Evolutionary conservation across 2,329 filamentous ascomycete genomes (phyloP), one percentile per base, ranked within the genome.

Genomic region (Neurospora sp.): DNA sequence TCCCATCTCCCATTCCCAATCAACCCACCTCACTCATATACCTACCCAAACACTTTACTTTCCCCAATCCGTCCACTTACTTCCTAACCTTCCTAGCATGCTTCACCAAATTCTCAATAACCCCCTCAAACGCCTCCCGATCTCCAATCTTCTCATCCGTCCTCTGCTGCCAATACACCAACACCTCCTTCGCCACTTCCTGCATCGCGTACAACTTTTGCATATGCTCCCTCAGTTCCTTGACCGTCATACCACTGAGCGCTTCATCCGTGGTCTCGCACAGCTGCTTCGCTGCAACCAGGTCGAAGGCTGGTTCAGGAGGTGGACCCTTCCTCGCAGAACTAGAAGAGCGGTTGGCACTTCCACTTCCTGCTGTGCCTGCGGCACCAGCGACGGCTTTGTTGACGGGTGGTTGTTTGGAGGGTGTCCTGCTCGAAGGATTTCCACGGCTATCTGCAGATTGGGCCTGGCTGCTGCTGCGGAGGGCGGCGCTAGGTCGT

Each of bases 41-140:
- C 28, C 28, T 28, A 28, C 28, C 28, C 28, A 33, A 33, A 33
- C 28, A 33, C 1, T 33, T 33, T 33, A 19, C 5, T 6, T 33
- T 4, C 28, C 28, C 28, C 11, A 6, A 19, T 67, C 70, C 28
- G 28, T 28, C 3, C 28, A 28, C 28, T 28, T 28, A 93, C 81
- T 94, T 96, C 78, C 93, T 87, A 70, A 93, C 89, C 81, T 94
- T 93, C 79, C 93, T 86, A 67, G 93, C 93, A 82, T 97, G 93
- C 79, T 93, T 96, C 62, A 97, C 95, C 74, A 98, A 80, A 79
- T 97, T 97, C 81, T 97, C 95, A 85, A 98, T 97, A 17, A 98
- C 95, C 0, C 93, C 93, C 78, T 98, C 95, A 79, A 97, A 96
- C 2, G 93, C 93, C 78, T 97, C 95, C 75, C 96, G 90, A 78